Conservation (phyloP, 2,329 filamentous ascomycete species). For the Graphiopsis chlorocephala region DNA sequence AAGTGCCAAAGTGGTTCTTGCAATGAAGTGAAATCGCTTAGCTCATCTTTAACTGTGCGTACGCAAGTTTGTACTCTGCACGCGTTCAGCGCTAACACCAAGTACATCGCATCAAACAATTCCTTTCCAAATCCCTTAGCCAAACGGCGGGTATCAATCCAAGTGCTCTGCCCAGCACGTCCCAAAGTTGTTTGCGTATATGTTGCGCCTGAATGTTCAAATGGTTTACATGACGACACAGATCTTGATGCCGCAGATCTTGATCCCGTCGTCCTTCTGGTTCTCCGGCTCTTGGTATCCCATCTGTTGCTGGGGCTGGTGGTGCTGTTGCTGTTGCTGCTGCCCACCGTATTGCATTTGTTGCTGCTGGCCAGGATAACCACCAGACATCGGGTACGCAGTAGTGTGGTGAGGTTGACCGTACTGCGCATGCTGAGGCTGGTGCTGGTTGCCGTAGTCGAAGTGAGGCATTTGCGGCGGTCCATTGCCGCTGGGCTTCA, state of each 20-base stretch:
- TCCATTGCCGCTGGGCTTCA: slow-evolving; percentile 64
- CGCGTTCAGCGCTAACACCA: not conserved
- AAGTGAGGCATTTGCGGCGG: slow-evolving; percentile 39
- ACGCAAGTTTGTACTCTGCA: not conserved
- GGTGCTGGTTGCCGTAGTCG: slow-evolving; percentile 44
- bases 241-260: slow-evolving; percentile 31
- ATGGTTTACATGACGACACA: slow-evolving; percentile 33
- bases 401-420: slow-evolving; percentile 41
- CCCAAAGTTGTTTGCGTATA: not conserved
- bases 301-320: slow-evolving; percentile 49
- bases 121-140: not conserved
- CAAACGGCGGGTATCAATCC: slow-evolving; percentile 7
- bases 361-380: slow-evolving; percentile 37
- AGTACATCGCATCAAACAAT: slow-evolving; percentile 3
- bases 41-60: not conserved
- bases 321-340: slow-evolving; percentile 47
- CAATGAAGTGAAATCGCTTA: slow-evolving; percentile 17
- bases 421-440: slow-evolving; percentile 37
- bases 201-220: not conserved
- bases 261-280: slow-evolving; percentile 28
- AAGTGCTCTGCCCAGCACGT: not conserved
- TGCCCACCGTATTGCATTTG: slow-evolving; percentile 41
- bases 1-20: slow-evolving; percentile 31
- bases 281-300: slow-evolving; percentile 25
- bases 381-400: slow-evolving; percentile 37